Conservation (phyloP, 345 rosid species). For the Boechera retrofracta region DNA sequence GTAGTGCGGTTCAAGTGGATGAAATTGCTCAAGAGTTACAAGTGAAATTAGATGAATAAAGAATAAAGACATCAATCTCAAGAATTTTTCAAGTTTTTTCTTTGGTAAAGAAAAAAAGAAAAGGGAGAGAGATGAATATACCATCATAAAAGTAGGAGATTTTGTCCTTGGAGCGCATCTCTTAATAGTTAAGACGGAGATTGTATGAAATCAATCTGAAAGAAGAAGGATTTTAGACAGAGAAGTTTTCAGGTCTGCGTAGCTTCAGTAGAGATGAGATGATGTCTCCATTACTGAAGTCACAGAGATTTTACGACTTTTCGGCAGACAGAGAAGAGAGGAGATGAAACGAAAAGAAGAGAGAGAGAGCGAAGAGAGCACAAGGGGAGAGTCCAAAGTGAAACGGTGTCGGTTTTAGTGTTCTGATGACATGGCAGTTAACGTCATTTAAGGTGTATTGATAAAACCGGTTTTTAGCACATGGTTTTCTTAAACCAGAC, state of each 20-base stretch:
- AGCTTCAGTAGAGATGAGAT: conserved; percentile 24
- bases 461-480: not conserved
- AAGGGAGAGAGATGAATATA: conserved; percentile 39
- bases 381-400: not conserved
- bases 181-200: not conserved
- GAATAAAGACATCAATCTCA: not conserved
- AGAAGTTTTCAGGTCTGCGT: not conserved
- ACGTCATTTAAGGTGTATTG: not conserved
- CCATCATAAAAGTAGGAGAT: conserved; percentile 95
- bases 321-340: not conserved
- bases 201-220: not conserved
- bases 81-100: too few relatives aligned
- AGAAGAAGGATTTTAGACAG: not conserved
- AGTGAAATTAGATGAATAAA: conserved; percentile 7
- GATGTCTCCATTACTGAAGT: conserved; percentile 36
- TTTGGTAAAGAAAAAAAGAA: not conserved
- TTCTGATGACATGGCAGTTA: conserved; percentile 18
- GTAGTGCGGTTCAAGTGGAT: not conserved
- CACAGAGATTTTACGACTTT: conserved; percentile 7
- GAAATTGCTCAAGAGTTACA: conserved; percentile 4
- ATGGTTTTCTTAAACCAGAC: not conserved
- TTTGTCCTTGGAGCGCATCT: conserved; percentile 87
- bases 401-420: conserved; percentile 6
- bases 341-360: not conserved
- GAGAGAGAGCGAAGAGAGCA: not conserved